Conservation (phyloP, 768 basidiomycete genomes). For the Pleurotus tuoliensis region DNA sequence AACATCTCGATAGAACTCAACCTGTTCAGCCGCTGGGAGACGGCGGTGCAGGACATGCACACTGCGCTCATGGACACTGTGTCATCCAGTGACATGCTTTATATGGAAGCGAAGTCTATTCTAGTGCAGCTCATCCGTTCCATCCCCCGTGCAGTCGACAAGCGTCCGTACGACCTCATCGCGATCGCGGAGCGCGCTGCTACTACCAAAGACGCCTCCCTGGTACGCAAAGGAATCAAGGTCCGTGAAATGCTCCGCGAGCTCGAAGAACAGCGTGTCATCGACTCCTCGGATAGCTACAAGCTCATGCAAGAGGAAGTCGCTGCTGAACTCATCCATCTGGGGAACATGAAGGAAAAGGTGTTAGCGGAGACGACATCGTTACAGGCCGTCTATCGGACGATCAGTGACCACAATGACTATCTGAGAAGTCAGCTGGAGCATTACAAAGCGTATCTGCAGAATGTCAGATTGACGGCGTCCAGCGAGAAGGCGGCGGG, state of each 20-base stretch:
- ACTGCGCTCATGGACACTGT: conserved; percentile 95
- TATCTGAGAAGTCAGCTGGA: conserved; percentile 94
- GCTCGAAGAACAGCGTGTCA: conserved; percentile 83
- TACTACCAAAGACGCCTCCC: conserved; percentile 91
- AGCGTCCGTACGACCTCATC: conserved; percentile 85
- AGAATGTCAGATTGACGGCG: conserved; percentile 92
- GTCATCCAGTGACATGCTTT: conserved; percentile 96
- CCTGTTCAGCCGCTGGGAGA: conserved; percentile 97
- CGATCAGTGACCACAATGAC: conserved; percentile 98
- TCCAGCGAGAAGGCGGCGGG: conserved; percentile 83
- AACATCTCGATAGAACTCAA: conserved; percentile 90
- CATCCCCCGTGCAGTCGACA: conserved; percentile 77
- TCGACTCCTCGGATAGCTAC: conserved; percentile 81
- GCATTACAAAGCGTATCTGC: conserved; percentile 98
- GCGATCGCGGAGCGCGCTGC: conserved; percentile 92
- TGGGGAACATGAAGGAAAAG: conserved; percentile 97
- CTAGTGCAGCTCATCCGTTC: conserved; percentile 97
- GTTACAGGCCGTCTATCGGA: conserved; percentile 97
- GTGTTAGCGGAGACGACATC: conserved; percentile 87
- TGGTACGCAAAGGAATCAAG: conserved; percentile 97
- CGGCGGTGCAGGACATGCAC: conserved; percentile 94
- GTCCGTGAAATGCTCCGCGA: conserved; percentile 99
- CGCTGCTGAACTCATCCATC: conserved; percentile 87
- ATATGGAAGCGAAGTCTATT: conserved; percentile 99
- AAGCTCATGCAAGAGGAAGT: conserved; percentile 98